Evolutionary conservation across 1,284 basidiomycete species (phyloP), one percentile per base, ranked within the genome.

Genomic region (Erythrobasidium hasegawianum): DNA sequence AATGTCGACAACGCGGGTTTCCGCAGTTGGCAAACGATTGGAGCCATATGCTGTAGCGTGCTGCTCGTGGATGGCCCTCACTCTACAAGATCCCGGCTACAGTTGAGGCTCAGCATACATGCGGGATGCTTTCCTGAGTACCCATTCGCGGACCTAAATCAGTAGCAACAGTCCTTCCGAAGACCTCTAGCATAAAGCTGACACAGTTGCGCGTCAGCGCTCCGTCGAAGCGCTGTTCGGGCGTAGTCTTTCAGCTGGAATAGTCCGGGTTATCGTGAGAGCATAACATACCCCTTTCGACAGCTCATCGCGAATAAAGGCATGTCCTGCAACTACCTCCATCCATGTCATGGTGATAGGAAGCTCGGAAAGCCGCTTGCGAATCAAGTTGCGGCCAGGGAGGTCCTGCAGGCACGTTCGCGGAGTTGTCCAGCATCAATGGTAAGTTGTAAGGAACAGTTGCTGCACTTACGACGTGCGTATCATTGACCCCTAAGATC

Each of bases 401-500:
- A 52, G 47, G 33, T 65, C 56, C 43, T 47, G 4, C 43, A 47
- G 43, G 33, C 33, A 33, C 33, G 11, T 14, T 7, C 4, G 49
- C 53, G 1, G 2, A 11, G 27, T 4, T 29, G 3, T 7, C 18
- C n/a, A 27, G n/a, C 24, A 7, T 27, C n/a, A 5, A 9, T 27
- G 18, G 59, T 18, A 14, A 5, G 43, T 16, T 7, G 8, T 7
- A 14, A 18, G 5, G 5, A 7, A 16, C 2, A 57, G 64, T 70
- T 62, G 50, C n/a, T 26, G n/a, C 56, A 41, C 67, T 59, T 54
- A 70, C 68, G 10, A 71, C 68, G n/a, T 45, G 43, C 57, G 78
- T 71, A 68, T 85, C 89, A 81, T 93, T 90, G 76, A 93, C 93
- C 16, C 92, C 92, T 73, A 95, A 95, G 57, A 95, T 90, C 86